A percentile compares a stretch with the other conserved stretches of the same genome.
Conservation (phyloP, 1,284 basidiomycete genomes). For the Tremellales sp. region DNA sequence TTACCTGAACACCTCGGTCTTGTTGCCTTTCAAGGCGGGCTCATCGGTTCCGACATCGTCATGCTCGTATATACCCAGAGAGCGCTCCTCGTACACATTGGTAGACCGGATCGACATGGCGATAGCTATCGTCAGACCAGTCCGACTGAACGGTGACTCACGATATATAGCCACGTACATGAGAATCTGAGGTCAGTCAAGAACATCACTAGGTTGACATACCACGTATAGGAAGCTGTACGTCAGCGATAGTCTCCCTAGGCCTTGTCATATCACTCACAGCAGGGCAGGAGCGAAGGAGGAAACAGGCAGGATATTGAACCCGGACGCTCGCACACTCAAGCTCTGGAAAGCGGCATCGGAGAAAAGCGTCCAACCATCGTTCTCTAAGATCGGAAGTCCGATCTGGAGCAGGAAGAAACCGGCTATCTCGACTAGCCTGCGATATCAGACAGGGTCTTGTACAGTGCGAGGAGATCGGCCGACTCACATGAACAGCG, state of each 20-base stretch:
- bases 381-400: slow-evolving; percentile 14
- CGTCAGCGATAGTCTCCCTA: neutral
- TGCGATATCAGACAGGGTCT: slow-evolving; percentile 4
- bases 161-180: slow-evolving; percentile 42
- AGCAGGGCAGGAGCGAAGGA: slow-evolving; percentile 28
- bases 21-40: slow-evolving; percentile 18
- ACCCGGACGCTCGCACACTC: slow-evolving; percentile 31
- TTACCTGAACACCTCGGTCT: slow-evolving; percentile 26
- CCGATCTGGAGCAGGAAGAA: slow-evolving; percentile 35
- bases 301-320: slow-evolving; percentile 26
- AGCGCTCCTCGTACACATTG: slow-evolving; percentile 41
- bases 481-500: slow-evolving; percentile 27
- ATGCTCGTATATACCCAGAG: slow-evolving; percentile 26
- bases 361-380: slow-evolving; percentile 28
- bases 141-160: slow-evolving; percentile 12
- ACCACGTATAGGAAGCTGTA: slow-evolving; percentile 28
- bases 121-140: slow-evolving; percentile 13
- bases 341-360: slow-evolving; percentile 32
- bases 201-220: slow-evolving; percentile 3
- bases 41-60: slow-evolving; percentile 17
- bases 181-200: slow-evolving; percentile 19
- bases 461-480: neutral
- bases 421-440: slow-evolving; percentile 23
- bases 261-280: slow-evolving; percentile 5
- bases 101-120: slow-evolving; percentile 38